phyloP scores from a whole-genome alignment of 768 basidiomycete species.

The Heimioporus sp. region DNA sequence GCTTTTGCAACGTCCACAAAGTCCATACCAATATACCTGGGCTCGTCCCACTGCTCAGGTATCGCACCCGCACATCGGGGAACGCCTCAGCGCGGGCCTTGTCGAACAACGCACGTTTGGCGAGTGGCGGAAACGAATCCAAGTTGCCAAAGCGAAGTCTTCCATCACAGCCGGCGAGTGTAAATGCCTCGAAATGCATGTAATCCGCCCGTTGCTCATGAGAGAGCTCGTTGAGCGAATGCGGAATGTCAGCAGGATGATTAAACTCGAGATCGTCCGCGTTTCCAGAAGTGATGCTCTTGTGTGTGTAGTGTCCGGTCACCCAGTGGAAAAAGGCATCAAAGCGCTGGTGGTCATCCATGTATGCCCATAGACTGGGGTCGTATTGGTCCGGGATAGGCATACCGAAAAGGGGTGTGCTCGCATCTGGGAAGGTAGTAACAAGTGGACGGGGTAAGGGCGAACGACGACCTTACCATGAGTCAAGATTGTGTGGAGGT shows the following conservation, averaged over 20 bases:
- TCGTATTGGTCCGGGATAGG: not conserved
- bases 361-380: not conserved
- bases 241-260: slow-evolving; percentile 2
- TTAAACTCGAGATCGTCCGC: slow-evolving; percentile 16
- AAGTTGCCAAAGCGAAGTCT: slow-evolving; percentile 12
- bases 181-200: slow-evolving; percentile 3
- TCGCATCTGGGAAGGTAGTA: slow-evolving; percentile 3
- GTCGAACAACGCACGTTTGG: slow-evolving; percentile 18
- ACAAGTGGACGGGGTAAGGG: not conserved
- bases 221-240: slow-evolving; percentile 12
- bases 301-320: slow-evolving; percentile 16
- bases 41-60: slow-evolving; percentile 14
- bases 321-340: slow-evolving; percentile 16
- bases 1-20: slow-evolving; percentile 10
- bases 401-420: slow-evolving; percentile 5
- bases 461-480: slow-evolving; percentile 11
- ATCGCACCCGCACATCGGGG: slow-evolving; percentile 18
- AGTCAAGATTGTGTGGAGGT: slow-evolving; percentile 18
- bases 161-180: slow-evolving; percentile 5
- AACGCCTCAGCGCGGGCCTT: slow-evolving; percentile 4
- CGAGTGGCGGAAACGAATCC: slow-evolving; percentile 4
- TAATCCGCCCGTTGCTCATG: slow-evolving; percentile 11
- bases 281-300: slow-evolving; percentile 13
- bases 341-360: slow-evolving; percentile 10
- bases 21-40: slow-evolving; percentile 8